A percentile compares a stretch with the other conserved stretches of the same genome.
Conservation (phyloP, 495 filamentous ascomycete genomes). For the Neurospora sp. region DNA sequence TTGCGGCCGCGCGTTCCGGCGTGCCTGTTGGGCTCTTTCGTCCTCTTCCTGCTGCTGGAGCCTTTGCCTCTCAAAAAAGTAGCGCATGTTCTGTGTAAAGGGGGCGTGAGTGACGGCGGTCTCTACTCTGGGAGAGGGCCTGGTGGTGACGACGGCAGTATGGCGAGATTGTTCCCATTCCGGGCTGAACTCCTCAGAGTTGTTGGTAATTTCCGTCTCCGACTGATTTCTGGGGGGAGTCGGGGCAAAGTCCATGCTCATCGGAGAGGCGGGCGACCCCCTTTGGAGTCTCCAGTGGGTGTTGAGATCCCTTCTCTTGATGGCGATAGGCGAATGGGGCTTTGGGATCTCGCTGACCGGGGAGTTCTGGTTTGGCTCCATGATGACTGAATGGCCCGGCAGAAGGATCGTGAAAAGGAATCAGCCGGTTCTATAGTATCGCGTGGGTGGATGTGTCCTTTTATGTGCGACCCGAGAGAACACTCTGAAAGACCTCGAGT, state of each 20-base stretch:
- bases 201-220: not conserved
- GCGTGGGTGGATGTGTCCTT: not conserved
- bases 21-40: not conserved
- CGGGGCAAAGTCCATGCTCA: not conserved
- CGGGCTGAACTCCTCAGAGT: not conserved
- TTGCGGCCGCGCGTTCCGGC: not conserved
- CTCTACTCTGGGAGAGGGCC: not conserved
- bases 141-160: not conserved
- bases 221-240: not conserved
- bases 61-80: not conserved
- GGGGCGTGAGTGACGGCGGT: not conserved
- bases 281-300: not conserved
- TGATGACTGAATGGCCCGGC: not conserved
- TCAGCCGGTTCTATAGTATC: not conserved
- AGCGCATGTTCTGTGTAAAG: not conserved
- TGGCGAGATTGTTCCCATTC: not conserved
- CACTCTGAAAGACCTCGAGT: not conserved
- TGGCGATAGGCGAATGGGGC: not conserved
- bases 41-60: not conserved
- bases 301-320: not conserved
- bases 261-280: not conserved
- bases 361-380: not conserved
- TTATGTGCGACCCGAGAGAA: not conserved
- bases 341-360: not conserved
- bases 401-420: not conserved